Conservation (phyloP, 2,329 filamentous ascomycete species). For the Nothopassalora personata region DNA sequence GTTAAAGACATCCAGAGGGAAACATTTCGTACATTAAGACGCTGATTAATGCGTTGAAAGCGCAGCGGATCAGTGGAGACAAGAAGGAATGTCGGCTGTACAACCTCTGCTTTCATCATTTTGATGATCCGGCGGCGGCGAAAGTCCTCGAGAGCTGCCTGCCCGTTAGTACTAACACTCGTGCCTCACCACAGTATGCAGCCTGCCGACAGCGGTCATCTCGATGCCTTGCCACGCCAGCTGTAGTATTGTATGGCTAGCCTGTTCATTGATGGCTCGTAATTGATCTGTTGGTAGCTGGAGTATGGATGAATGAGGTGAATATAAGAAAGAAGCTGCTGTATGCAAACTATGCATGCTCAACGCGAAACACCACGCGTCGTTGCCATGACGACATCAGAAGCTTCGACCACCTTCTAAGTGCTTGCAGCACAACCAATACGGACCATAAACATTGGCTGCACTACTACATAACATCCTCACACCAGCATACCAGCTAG, state of each 20-base stretch:
- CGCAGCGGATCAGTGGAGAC: background rate
- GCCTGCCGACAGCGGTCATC: background rate
- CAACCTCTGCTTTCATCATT: conserved; percentile 11
- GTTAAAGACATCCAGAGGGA: background rate
- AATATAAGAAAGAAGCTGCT: background rate
- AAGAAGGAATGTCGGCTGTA: conserved; percentile 10
- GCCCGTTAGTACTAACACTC: no score
- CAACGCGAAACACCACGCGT: background rate
- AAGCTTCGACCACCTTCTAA: background rate
- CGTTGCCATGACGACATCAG: background rate
- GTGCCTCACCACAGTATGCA: no score
- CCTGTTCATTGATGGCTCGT: no score
- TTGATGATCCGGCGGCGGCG: conserved; percentile 3
- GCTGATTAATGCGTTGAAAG: conserved; percentile 7
- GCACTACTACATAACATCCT: background rate
- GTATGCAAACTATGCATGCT: background rate
- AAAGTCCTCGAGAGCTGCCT: no score
- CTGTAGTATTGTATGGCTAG: no score
- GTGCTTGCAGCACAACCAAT: background rate
- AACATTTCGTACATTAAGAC: conserved; percentile 7
- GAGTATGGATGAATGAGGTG: background rate
- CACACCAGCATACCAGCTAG: background rate
- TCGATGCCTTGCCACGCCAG: no score
- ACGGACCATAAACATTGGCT: background rate
- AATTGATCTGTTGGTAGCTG: no score